phyloP scores from a whole-genome alignment of 169 alveolate genomes.

The Theileria orientalis region DNA sequence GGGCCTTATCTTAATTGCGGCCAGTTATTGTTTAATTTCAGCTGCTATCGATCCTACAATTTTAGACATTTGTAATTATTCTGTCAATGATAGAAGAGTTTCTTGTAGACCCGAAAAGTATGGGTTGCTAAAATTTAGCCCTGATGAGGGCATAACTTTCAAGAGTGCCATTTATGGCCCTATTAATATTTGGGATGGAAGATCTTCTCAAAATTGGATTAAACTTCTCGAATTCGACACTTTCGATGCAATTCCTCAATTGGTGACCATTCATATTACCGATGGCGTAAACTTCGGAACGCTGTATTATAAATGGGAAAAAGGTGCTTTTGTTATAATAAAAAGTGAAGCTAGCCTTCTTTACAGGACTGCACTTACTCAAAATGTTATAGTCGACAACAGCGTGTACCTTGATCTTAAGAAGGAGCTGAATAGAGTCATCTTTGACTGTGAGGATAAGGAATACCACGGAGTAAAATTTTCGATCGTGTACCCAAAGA shows the following conservation, averaged over 20 bases:
- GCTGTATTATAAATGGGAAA: slow-evolving; percentile 1
- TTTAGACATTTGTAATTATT: not conserved
- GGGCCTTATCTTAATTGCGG: not conserved
- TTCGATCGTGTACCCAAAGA: not conserved
- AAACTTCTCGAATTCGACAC: not conserved
- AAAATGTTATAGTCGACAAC: not conserved
- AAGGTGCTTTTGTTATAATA: not conserved
- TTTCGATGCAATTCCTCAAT: not conserved
- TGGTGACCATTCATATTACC: not conserved
- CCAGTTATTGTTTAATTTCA: not conserved
- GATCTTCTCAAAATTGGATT: not conserved
- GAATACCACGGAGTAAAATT: not conserved
- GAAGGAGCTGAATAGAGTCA: not conserved
- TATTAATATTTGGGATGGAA: not conserved
- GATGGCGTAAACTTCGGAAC: not conserved
- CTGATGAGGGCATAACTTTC: not conserved
- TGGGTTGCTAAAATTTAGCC: not conserved
- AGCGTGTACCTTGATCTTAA: not conserved
- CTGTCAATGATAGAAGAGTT: no score
- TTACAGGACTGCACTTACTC: not conserved
- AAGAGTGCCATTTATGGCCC: not conserved
- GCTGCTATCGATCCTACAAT: not conserved
- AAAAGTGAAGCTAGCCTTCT: no score
- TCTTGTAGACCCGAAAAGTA: not conserved
- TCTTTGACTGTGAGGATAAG: not conserved